A percentile compares a stretch with the other conserved stretches of the same genome.
These are phyloP conservation scores for Starmerella riodocensis DNA, from an alignment of 805 yeast genomes.

Conservation along the genomic window DNA sequence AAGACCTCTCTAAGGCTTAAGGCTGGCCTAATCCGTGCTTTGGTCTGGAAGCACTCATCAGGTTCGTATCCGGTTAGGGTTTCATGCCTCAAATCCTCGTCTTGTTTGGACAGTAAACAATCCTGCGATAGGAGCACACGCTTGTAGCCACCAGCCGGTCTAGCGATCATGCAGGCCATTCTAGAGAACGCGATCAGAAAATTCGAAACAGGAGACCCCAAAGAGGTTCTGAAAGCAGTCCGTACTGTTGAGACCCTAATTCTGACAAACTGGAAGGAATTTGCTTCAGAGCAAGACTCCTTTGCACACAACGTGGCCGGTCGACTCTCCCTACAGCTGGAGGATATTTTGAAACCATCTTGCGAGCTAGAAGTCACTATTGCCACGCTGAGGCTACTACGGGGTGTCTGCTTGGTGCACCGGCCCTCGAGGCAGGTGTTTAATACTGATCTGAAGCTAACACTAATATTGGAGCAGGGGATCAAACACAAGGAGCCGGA, in stretches of 20 bases:
- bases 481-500: constrained; percentile 8
- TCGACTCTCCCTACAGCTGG: constrained; percentile 22
- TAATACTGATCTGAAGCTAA: constrained; percentile 29
- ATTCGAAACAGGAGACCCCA: constrained; percentile 10
- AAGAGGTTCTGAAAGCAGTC: neutral
- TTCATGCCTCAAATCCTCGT: too few species aligned
- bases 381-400: constrained; percentile 29
- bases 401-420: constrained; percentile 50
- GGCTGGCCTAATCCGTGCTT: too few species aligned
- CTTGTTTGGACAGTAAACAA: too few species aligned
- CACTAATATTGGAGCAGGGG: constrained; percentile 7
- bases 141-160: too few species aligned
- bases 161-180: neutral
- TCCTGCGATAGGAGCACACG: too few species aligned
- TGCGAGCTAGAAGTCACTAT: constrained; percentile 7
- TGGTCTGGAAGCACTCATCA: too few species aligned
- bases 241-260: constrained; percentile 4
- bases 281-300: constrained; percentile 38
- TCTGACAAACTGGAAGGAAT: constrained; percentile 23
- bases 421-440: constrained; percentile 41
- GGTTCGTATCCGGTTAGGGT: too few species aligned
- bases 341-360: neutral
- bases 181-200: constrained; percentile 1
- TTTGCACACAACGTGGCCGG: constrained; percentile 40
- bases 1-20: too few species aligned